Evolutionary conservation across 352 stramenopile species (phyloP).

Genomic region (Plasmopara viticola): DNA sequence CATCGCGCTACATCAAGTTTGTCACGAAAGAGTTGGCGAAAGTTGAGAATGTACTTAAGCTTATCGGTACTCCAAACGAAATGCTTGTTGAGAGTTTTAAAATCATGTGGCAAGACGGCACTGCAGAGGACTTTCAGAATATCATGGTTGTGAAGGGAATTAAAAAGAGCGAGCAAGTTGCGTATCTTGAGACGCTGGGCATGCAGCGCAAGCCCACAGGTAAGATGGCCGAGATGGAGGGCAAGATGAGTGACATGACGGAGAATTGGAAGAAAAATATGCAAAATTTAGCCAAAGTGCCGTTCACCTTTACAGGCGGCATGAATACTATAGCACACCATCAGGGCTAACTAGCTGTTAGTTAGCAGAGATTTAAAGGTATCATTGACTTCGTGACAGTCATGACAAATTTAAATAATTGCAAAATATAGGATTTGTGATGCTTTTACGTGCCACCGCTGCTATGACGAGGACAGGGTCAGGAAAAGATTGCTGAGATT

Average conservation of each 20-base stretch:
- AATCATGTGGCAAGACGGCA: conserved; percentile 93
- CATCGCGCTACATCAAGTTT: conserved; percentile 95
- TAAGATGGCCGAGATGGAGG: conserved; percentile 78
- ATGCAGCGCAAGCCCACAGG: conserved; percentile 56
- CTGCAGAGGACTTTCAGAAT: conserved; percentile 89
- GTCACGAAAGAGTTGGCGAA: conserved; percentile 94
- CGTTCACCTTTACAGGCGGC: conserved; percentile 51
- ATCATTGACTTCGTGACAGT: too few relatives aligned
- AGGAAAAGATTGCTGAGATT: too few relatives aligned
- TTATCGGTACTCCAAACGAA: conserved; percentile 93
- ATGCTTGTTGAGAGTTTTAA: conserved; percentile 96
- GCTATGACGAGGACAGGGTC: too few relatives aligned
- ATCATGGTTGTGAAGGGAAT: conserved; percentile 95
- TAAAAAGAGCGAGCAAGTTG: conserved; percentile 66
- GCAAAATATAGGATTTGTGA: too few relatives aligned
- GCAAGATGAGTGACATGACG: conserved; percentile 85
- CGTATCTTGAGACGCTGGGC: conserved; percentile 55
- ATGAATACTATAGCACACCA: conserved; percentile 20
- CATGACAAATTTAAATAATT: too few relatives aligned
- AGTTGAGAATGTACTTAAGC: conserved; percentile 96
- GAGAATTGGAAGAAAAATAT: conserved; percentile 83
- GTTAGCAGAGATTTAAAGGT: too few relatives aligned
- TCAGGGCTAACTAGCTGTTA: conserved; percentile 11
- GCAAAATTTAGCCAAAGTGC: conserved; percentile 77
- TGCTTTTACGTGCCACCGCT: too few relatives aligned